Evolutionary conservation across 140 eudicot genomes (phyloP), one percentile per base, ranked within the genome.

Genomic region (Cichorium intybus): DNA sequence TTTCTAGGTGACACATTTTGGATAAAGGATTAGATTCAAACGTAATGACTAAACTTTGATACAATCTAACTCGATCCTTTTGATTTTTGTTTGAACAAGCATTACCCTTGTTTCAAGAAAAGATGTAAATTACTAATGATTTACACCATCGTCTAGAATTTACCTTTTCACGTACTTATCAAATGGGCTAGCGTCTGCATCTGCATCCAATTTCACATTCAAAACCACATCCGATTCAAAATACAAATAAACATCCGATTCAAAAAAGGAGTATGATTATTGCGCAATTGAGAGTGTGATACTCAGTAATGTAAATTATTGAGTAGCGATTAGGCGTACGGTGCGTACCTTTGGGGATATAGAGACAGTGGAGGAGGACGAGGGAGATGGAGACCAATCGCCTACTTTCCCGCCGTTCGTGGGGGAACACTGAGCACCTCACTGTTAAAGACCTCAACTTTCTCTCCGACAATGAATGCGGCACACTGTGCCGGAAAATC

Each of bases 151-250:
- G 10, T 59, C 6, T 18, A 2, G 57, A 12, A 29, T 9, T 70
- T 68, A 84, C 95, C 83, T 84, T 74, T 83, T 87, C 55, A 84
- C 39, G 52, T 84, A 87, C 68, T 76, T 87, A 62, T 87, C 88
- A 56, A 84, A 67, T 14, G 85, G 59, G 61, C 77, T 76, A 5
- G 86, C 83, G 14, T 71, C 17, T 21, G 95, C 89, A 74, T 72
- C 95, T 81, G 84, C 76, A 73, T 73, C 69, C 70, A 73, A 14
- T 67, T 50, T 10, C 50, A 51, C 10, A 31, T 21, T 17, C 34
- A 69, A 37, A 69, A 7, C 24, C 53, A 55, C 43, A 46, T 12
- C 46, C 43, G 27, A 17, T 47, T 43, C 55, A 43, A 31, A 28
- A 28, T 2, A 28, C 5, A 47, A 47, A 45, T 28, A 27, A 27